Evolutionary conservation across 202 grass and related monocot species (phyloP).

Genomic region (Setaria italica): DNA sequence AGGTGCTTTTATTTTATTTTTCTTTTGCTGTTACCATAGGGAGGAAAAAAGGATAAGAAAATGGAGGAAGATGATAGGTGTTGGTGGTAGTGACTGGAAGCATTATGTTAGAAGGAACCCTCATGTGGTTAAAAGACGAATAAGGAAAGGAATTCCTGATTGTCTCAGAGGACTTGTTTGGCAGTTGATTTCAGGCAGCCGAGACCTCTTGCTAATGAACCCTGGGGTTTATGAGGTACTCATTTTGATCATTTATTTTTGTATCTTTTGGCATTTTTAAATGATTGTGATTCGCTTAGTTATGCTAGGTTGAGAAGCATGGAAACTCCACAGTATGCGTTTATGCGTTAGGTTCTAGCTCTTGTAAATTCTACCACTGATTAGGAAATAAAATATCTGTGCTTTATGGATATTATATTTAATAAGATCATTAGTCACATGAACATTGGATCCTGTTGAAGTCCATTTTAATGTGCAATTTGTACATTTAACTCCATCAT

Average conservation of each 20-base stretch:
- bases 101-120: constrained; percentile 93
- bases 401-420: background rate
- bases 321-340: background rate
- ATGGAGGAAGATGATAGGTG: constrained; percentile 92
- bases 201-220: constrained; percentile 87
- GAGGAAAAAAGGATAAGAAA: constrained; percentile 78
- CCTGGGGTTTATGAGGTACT: constrained; percentile 94
- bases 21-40: constrained; percentile 41
- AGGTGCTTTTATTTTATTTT: background rate
- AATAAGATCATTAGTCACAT: background rate
- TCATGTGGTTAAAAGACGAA: constrained; percentile 90
- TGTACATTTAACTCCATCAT: background rate
- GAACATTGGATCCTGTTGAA: background rate
- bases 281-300: background rate
- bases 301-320: background rate
- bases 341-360: background rate
- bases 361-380: background rate
- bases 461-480: background rate
- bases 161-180: constrained; percentile 97
- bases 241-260: background rate
- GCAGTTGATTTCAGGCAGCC: constrained; percentile 96
- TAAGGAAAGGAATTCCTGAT: constrained; percentile 96
- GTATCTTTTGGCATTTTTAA: constrained; percentile 8
- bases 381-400: constrained; percentile 2
- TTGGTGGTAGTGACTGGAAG: constrained; percentile 82